Evolutionary conservation across 2,329 filamentous ascomycete species (phyloP).

Genomic region (Paecilomyces dactylethromorphus): DNA sequence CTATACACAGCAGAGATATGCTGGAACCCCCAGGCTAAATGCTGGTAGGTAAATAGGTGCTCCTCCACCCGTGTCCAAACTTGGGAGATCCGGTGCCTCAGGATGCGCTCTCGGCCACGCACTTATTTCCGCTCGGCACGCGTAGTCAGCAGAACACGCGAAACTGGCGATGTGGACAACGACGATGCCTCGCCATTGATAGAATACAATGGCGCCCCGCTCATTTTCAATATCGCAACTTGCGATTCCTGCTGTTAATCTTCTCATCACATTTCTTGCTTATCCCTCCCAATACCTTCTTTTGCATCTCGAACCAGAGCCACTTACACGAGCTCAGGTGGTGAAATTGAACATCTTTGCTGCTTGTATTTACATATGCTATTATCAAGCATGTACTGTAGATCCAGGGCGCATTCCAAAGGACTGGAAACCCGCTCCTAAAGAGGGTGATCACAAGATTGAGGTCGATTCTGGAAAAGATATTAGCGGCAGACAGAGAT

Average conservation of each 20-base stretch:
- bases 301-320: conserved; percentile 45
- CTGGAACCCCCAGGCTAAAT: not conserved
- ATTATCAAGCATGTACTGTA: conserved; percentile 52
- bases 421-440: conserved; percentile 25
- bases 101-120: not conserved
- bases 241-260: conserved; percentile 48
- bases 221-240: conserved; percentile 32
- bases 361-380: conserved; percentile 51
- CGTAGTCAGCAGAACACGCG: conserved; percentile 1
- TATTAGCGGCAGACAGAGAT: conserved; percentile 33
- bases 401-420: conserved; percentile 51
- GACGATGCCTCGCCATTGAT: not conserved
- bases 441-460: conserved; percentile 9
- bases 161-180: not conserved
- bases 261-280: conserved; percentile 53
- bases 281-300: conserved; percentile 57
- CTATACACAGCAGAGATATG: not conserved
- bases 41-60: not conserved
- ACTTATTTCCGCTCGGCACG: not conserved
- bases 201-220: conserved; percentile 12
- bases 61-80: not conserved
- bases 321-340: conserved; percentile 44
- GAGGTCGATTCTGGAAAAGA: conserved; percentile 12
- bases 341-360: conserved; percentile 51
- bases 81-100: not conserved